Evolutionary conservation across 768 basidiomycete species (phyloP), one percentile per base, ranked within the genome.

Genomic region (Tricholomella constricta): DNA sequence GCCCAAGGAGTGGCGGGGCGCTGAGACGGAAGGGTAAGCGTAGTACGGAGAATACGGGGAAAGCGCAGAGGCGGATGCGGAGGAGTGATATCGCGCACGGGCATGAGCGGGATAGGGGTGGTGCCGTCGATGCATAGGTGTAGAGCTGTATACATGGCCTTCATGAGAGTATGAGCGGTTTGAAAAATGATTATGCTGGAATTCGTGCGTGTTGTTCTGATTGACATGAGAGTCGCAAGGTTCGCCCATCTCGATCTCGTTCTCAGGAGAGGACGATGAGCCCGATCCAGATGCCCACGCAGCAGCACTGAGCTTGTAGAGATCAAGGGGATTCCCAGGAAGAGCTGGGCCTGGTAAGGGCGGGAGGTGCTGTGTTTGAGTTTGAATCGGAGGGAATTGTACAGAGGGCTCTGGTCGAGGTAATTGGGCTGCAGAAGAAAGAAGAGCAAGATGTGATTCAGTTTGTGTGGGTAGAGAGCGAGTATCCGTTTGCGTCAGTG

Each of bases 271-370:
- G 26, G 40, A 41, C 22, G 55, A 52, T 5, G 54, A 51, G 1
- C 37, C 40, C 15, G 54, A 44, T 0, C 34, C 46, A 26, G 52
- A 50, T 3, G 27, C 19, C 56, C 56, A 57, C 26, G 52, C 43
- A 29, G 56, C 48, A 2, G 56, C 31, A 17, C 38, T 51, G 17
- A 57, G 52, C 10, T 50, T 27, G 15, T 46, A 57, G 20, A 54
- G 38, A 38, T 57, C 52, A 4, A 43, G 25, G 10, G 48, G 49
- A 9, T 26, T 23, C 10, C 38, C 44, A 0, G 48, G 38, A 6
- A 47, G n/a, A 12, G 48, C 7, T 4, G 51, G 38, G 6, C 56
- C 56, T 1, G 56, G 56, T 6, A 54, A 47, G 15, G 56, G 56
- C 23, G 48, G 56, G 8, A 49, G 35, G 6, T 45, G 37, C 6